A percentile compares a stretch with the other conserved stretches of the same genome.
phyloP scores from a whole-genome alignment of 2,329 filamentous ascomycete species.

The Gremmenia infestans region DNA sequence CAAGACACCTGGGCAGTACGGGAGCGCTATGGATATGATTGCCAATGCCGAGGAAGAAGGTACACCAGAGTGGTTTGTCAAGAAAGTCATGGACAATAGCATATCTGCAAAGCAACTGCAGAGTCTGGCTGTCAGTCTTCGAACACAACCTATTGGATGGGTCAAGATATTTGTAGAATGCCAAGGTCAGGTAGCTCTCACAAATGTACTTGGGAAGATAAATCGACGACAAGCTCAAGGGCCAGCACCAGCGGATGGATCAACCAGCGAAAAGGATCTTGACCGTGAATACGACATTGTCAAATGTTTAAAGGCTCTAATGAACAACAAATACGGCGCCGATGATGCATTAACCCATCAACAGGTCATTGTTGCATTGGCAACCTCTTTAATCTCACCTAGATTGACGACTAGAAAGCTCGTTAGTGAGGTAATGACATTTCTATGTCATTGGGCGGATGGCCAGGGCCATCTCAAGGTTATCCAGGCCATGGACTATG shows the following conservation, averaged over 20 bases:
- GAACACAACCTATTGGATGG: conserved; percentile 97
- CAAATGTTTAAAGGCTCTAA: conserved; percentile 93
- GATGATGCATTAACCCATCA: conserved; percentile 90
- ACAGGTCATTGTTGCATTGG: conserved; percentile 82
- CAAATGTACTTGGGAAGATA: conserved; percentile 88
- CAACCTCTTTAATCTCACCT: conserved; percentile 80
- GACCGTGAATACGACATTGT: conserved; percentile 89
- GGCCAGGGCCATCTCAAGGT: conserved; percentile 90
- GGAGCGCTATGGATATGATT: conserved; percentile 63
- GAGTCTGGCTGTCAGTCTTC: conserved; percentile 87
- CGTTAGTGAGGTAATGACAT: conserved; percentile 93
- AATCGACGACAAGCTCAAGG: conserved; percentile 79
- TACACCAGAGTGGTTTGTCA: conserved; percentile 96
- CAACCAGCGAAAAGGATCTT: conserved; percentile 59
- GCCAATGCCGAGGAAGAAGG: conserved; percentile 88
- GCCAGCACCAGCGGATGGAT: conserved; percentile 46
- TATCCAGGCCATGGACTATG: conserved; percentile 84
- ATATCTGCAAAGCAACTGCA: conserved; percentile 88
- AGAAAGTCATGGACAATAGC: conserved; percentile 92
- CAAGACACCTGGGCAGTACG: conserved; percentile 64
- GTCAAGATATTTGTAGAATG: conserved; percentile 95
- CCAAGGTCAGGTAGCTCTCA: conserved; percentile 92
- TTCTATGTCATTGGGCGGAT: conserved; percentile 89
- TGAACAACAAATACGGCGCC: conserved; percentile 99
- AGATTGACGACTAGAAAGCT: conserved; percentile 88